Percentiles rank a stretch among this genome's conserved stretches.
Conservation (phyloP, 2,329 filamentous ascomycete genomes). For the Cladorrhinum sp. region DNA sequence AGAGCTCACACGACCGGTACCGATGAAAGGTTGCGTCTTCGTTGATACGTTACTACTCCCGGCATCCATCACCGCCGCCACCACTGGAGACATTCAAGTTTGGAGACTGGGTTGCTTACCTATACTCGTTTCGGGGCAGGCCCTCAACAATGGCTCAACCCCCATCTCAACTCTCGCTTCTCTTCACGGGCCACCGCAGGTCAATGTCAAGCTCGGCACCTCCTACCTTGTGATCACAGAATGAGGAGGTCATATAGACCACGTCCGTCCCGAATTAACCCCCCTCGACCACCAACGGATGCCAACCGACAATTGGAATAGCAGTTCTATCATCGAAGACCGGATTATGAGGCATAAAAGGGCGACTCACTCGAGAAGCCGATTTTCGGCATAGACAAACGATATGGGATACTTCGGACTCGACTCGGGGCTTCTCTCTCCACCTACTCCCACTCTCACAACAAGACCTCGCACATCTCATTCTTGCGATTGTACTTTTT, state of each 20-base stretch:
- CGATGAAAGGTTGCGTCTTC: slow-evolving; percentile 55
- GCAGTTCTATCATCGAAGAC: slow-evolving; percentile 29
- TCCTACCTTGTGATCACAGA: slow-evolving; percentile 25
- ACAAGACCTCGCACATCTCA: background rate
- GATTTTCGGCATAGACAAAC: background rate
- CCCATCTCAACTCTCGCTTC: slow-evolving; percentile 48
- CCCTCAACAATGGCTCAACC: slow-evolving; percentile 35
- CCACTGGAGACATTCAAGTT: slow-evolving; percentile 44
- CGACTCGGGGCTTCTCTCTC: background rate
- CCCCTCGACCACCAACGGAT: slow-evolving; percentile 20
- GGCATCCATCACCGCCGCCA: slow-evolving; percentile 38
- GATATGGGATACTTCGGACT: background rate
- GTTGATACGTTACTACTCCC: slow-evolving; percentile 43
- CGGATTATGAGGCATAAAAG: slow-evolving; percentile 6
- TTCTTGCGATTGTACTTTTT: background rate
- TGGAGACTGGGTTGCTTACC: slow-evolving; percentile 46
- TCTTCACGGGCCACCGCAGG: slow-evolving; percentile 46
- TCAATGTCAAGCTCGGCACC: slow-evolving; percentile 40
- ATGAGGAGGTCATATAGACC: background rate
- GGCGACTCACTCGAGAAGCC: background rate
- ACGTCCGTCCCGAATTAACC: background rate
- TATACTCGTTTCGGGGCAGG: slow-evolving; percentile 45
- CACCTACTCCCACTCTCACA: background rate
- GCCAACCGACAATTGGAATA: slow-evolving; percentile 18
- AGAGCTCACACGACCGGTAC: slow-evolving; percentile 39